These are phyloP conservation scores for Phytophthora pisi DNA, from an alignment of 352 stramenopile genomes.

Conservation along the genomic window DNA sequence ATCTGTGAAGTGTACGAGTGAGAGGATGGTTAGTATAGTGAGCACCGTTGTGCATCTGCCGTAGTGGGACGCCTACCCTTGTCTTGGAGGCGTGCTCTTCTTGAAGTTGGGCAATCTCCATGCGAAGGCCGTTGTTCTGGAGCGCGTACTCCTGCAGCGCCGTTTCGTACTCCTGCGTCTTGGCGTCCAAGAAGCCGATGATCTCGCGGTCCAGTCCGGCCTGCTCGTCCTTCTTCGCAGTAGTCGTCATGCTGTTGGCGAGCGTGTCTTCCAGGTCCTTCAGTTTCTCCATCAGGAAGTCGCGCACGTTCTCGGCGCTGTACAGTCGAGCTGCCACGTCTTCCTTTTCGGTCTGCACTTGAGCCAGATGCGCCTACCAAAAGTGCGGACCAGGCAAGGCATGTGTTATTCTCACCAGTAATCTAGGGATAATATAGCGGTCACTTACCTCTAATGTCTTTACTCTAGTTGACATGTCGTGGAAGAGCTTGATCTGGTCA, in stretches of 20 bases:
- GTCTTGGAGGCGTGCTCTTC: slow-evolving; percentile 65
- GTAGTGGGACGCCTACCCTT: slow-evolving; percentile 37
- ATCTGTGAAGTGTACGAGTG: slow-evolving; percentile 44
- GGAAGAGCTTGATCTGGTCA: slow-evolving; percentile 86
- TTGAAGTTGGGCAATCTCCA: slow-evolving; percentile 52
- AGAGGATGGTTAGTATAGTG: neutral
- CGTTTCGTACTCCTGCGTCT: slow-evolving; percentile 78
- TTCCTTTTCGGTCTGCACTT: slow-evolving; percentile 82
- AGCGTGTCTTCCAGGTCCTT: slow-evolving; percentile 78
- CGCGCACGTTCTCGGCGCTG: slow-evolving; percentile 79
- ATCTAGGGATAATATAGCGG: neutral
- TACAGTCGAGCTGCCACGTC: slow-evolving; percentile 69
- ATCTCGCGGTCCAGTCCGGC: slow-evolving; percentile 77
- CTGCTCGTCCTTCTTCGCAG: slow-evolving; percentile 71
- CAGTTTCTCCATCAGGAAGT: slow-evolving; percentile 88
- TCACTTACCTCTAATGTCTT: slow-evolving; percentile 67
- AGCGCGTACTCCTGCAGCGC: slow-evolving; percentile 56
- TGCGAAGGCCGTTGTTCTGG: slow-evolving; percentile 57
- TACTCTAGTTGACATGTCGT: slow-evolving; percentile 82
- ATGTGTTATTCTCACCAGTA: neutral
- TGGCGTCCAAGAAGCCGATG: slow-evolving; percentile 82
- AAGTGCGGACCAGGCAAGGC: neutral
- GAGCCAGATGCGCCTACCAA: slow-evolving; percentile 54
- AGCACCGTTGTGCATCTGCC: neutral
- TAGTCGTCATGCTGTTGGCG: slow-evolving; percentile 54